Base-by-base conservation (phyloP, 176 grass and related monocot genomes). In the Bromus sterilis region DNA sequence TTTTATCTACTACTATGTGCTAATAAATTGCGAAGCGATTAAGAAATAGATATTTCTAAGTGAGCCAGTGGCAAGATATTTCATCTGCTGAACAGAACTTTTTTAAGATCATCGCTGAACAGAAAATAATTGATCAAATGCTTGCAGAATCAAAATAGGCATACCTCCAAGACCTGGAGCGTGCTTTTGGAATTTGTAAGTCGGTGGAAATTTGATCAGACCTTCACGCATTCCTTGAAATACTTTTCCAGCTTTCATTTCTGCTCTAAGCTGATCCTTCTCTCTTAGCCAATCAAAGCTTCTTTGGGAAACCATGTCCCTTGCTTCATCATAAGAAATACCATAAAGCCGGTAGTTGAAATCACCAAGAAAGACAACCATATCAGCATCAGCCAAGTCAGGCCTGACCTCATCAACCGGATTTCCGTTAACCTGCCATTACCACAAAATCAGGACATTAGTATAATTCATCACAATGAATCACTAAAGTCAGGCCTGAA, bases 181-280 rank as follows among this genome's bases (percentile, higher is more conserved):
- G n/a, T 94, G 79, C 72, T 89, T 94, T 82, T 98, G 91, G 76
- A 98, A 98, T 87, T 94, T 98, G 83, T 98, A 98, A 51, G 95
- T 98, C 40, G 95, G 95, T 72, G 95, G 92, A 83, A 98, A 98
- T 88, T 94, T 93, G 82, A 98, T 94, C 37, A 94, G 84, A n/a
- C 86, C 95, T 89, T 98, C 95, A 81, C 95, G 86, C 92, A 98
- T 98, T 83, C 95, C 95, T 89, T 98, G 95, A 89, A 98, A 98
- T 23, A 98, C 92, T 74, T 90, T 94, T 68, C 95, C 95, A 60
- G 80, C 86, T 85, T 94, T 93, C 95, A 94, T 98, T 86, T 98
- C 92, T 62, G 81, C 92, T 72, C 92, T 81, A 72, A 98, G 90
- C 55, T 98, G 95, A 82, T 93, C 95, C 78, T 98, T 98, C 46